A percentile compares a stretch with the other conserved stretches of the same genome.
Conservation (phyloP, 1,284 basidiomycete genomes). For the Rhodotorula sp. region DNA sequence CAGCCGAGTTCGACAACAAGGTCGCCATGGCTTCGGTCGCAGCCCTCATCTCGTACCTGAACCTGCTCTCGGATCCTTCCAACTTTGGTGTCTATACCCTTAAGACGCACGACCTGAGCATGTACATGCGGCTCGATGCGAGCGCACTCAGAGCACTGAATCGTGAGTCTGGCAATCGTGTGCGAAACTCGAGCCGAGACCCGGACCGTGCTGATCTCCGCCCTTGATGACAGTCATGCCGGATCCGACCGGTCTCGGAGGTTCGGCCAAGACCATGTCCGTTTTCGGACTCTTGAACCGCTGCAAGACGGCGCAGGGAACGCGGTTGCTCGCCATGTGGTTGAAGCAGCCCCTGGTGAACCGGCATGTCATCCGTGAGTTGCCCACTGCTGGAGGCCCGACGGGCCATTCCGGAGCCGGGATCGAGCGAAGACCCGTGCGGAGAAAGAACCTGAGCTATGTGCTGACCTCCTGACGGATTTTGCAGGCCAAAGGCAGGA, state of each 20-base stretch:
- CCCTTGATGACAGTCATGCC: slow-evolving; percentile 33
- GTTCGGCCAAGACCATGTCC: slow-evolving; percentile 68
- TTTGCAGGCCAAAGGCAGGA: slow-evolving; percentile 72
- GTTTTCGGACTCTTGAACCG: slow-evolving; percentile 87
- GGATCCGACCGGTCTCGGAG: slow-evolving; percentile 37
- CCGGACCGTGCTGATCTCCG: no score
- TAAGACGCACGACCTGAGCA: slow-evolving; percentile 83
- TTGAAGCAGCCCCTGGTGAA: slow-evolving; percentile 96
- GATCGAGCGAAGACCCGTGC: background rate
- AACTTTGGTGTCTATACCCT: slow-evolving; percentile 82
- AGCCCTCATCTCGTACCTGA: slow-evolving; percentile 80
- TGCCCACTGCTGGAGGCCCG: slow-evolving; percentile 9
- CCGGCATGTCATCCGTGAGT: slow-evolving; percentile 84
- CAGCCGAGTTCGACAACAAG: slow-evolving; percentile 77
- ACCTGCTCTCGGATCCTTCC: slow-evolving; percentile 73
- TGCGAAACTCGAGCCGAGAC: background rate
- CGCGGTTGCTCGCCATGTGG: slow-evolving; percentile 87
- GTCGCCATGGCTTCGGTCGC: slow-evolving; percentile 75
- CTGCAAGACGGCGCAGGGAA: slow-evolving; percentile 95
- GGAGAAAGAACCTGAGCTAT: background rate
- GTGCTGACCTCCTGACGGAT: no score
- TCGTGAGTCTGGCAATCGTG: slow-evolving; percentile 50
- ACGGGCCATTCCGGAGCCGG: background rate
- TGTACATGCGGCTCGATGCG: slow-evolving; percentile 94
- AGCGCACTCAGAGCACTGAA: slow-evolving; percentile 90